Base-by-base conservation (phyloP, 805 yeast genomes). In the Sungouiozyma ichnusensis region DNA sequence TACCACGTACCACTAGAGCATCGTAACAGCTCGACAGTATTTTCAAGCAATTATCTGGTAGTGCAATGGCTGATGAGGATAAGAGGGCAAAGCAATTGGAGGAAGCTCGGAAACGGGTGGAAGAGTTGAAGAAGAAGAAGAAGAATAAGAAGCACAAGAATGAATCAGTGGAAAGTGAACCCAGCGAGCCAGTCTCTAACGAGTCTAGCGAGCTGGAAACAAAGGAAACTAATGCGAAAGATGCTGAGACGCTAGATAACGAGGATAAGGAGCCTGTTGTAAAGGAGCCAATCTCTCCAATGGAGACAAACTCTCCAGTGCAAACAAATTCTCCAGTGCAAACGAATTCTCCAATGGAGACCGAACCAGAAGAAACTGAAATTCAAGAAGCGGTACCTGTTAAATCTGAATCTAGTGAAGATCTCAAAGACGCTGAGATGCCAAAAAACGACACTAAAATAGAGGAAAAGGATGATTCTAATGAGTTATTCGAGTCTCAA, bases 31-130 rank as follows among this genome's bases (percentile, higher is more conserved):
- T n/a, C n/a, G n/a, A n/a, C n/a, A n/a, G n/a, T n/a, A n/a, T n/a
- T n/a, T n/a, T n/a, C n/a, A n/a, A n/a, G n/a, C n/a, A n/a, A n/a
- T n/a, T n/a, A n/a, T n/a, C n/a, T n/a, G n/a, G n/a, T n/a, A n/a
- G n/a, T n/a, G n/a, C 31, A 48, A 57, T 24, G 32, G 58, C 58
- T 13, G 65, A 57, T 20, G 68, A 64, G 16, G 60, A 55, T 36
- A 52, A 55, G 17, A 72, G 77, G 47, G 77, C 74, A 38, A 83
- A 77, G 54, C 75, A 78, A 57, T 66, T 84, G 39, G 86, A 80
- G 48, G 81, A 81, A 2, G 92, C 90, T 4, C 73, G 82, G 53
- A 81, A 79, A 64, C 74, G 79, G 48, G 77, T 73, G 35, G 87
- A 81, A 45, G 85, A 80, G 52, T 63, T 82, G 67, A 82, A 77